These are phyloP conservation scores for Aspergillus texensis DNA, from an alignment of 2,329 filamentous ascomycete species.

Conservation along the genomic window DNA sequence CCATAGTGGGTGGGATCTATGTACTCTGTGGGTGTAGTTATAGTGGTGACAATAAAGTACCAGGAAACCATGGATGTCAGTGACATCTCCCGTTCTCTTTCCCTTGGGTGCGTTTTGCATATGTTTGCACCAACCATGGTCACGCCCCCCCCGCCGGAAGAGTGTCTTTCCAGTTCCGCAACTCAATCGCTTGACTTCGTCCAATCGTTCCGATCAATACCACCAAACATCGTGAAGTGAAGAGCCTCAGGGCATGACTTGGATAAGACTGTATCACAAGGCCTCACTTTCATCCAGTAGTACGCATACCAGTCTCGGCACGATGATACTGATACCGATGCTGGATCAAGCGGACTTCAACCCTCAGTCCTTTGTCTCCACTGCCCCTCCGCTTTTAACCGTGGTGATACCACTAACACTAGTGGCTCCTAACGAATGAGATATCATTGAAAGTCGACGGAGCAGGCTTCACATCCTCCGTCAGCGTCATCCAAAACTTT, in stretches of 20 bases:
- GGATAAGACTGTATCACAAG: slow-evolving; percentile 2
- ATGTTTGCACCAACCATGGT: slow-evolving; percentile 2
- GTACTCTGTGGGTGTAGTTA: not conserved
- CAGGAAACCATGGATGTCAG: slow-evolving; percentile 9
- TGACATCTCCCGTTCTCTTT: not conserved
- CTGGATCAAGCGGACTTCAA: not conserved
- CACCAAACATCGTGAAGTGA: not conserved
- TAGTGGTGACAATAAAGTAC: not conserved
- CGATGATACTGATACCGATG: not conserved
- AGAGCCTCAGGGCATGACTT: slow-evolving; percentile 3
- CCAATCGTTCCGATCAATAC: slow-evolving; percentile 5
- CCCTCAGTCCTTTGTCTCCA: slow-evolving; percentile 5
- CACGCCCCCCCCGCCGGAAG: slow-evolving; percentile 2
- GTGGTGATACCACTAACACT: not conserved
- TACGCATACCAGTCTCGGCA: not conserved
- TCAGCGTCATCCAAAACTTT: not conserved
- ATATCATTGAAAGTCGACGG: not conserved
- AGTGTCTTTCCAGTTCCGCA: not conserved
- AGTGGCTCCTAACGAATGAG: not conserved
- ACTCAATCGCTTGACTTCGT: slow-evolving; percentile 7
- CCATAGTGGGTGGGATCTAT: not conserved
- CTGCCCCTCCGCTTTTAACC: slow-evolving; percentile 7
- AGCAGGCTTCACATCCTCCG: slow-evolving; percentile 1
- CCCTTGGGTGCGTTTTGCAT: not conserved
- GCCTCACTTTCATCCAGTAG: not conserved